These are phyloP conservation scores for Fraxinus latifolia DNA, from an alignment of 305 asterid species.

Conservation along the genomic window DNA sequence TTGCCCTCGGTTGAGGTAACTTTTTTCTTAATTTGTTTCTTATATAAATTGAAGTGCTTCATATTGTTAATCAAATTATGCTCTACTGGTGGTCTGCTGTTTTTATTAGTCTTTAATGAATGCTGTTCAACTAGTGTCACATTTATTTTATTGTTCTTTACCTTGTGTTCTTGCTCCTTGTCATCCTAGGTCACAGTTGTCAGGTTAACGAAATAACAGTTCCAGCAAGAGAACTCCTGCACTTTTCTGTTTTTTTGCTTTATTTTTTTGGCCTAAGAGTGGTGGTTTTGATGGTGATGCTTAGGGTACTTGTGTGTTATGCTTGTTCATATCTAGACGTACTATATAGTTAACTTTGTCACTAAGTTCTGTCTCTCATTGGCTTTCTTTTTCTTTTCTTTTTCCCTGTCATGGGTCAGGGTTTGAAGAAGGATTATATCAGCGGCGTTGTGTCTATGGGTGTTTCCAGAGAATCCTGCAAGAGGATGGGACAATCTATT, in stretches of 20 bases:
- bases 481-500: constrained; percentile 27
- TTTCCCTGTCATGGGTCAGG: constrained; percentile 28
- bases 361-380: constrained; percentile 10
- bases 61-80: not conserved
- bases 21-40: not conserved
- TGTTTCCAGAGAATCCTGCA: constrained; percentile 35
- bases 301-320: not conserved
- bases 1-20: constrained; percentile 49
- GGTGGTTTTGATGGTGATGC: not conserved
- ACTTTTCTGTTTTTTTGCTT: not conserved
- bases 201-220: not conserved
- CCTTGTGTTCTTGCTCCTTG: not conserved
- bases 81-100: not conserved
- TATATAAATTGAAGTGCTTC: constrained; percentile 8
- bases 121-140: not conserved
- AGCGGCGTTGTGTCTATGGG: constrained; percentile 37
- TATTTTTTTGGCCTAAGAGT: not conserved
- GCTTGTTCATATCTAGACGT: constrained; percentile 16
- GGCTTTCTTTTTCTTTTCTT: constrained; percentile 11
- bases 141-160: not conserved
- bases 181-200: not conserved
- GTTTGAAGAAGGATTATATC: constrained; percentile 42
- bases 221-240: not conserved
- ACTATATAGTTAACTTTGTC: constrained; percentile 10
- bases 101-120: not conserved